Evolutionary conservation across 495 filamentous ascomycete species (phyloP), one percentile per base, ranked within the genome.

Genomic region (Hypoxylon cercidicola): DNA sequence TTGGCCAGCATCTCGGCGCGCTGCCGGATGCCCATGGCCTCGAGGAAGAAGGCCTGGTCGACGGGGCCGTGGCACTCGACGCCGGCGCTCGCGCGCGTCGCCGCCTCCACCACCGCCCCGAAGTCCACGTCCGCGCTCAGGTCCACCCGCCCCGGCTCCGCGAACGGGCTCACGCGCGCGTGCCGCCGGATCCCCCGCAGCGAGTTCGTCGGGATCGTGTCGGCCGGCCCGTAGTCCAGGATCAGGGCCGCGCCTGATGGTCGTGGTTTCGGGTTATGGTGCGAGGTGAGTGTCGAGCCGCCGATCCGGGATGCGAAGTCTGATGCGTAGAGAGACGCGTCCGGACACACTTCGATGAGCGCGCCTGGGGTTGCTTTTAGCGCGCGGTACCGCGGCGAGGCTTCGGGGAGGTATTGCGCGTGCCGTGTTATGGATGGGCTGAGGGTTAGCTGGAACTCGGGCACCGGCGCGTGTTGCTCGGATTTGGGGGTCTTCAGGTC

Each of bases 1-100:
- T 79, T 78, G 13, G 87, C 75, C 43, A 97, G 70, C 74, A 87
- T 81, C 70, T 88, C 83, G 60, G 88, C 92, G 37, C 95, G 84
- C 78, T 96, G 89, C 46, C 76, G 77, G 45, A 94, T 91, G 0
- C 95, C 95, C 89, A 98, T 88, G 1, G 81, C 78, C 55, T 82
- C 76, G 53, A 99, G 77, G 76, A 93, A 99, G 19, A 78, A 76
- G 0, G 86, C 93, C 76, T 99, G 95, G 68, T 93, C 88, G 2
- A 97, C 88, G 3, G 95, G 95, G 0, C 95, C 95, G 74, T 97
- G 93, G 12, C 97, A 90, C 74, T 98, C 95, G 13, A 98, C 88
- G 1, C 86, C 89, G 6, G 88, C 84, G 60, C 87, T 90, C 0
- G 90, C 88, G 23, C 81, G 77, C 15, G 91, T 75, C 3, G 93